Evolutionary conservation across 306 rosid species (phyloP).

Genomic region (Rubus idaeus): DNA sequence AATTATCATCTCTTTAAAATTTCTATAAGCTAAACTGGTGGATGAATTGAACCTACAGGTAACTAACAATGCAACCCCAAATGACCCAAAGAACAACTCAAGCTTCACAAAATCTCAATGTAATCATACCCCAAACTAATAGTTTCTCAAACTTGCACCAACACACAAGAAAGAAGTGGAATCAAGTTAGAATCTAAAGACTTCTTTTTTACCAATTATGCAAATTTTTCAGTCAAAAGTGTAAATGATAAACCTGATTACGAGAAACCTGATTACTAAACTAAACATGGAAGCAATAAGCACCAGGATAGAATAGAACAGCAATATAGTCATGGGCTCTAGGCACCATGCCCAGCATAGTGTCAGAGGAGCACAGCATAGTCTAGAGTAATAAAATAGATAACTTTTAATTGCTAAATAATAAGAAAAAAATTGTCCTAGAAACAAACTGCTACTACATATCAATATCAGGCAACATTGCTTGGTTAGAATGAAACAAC

Average conservation of each 20-base stretch:
- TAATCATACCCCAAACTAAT: not conserved
- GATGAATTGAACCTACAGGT: not conserved
- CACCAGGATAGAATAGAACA: too few species aligned
- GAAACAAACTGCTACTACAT: too few species aligned
- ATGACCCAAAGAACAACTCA: not conserved
- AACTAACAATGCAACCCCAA: not conserved
- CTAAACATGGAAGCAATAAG: too few species aligned
- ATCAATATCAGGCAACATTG: too few species aligned
- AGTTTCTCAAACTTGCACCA: not conserved
- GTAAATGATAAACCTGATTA: conserved; percentile 7
- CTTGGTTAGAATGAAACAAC: too few species aligned
- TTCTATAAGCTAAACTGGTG: not conserved
- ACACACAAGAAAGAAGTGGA: not conserved
- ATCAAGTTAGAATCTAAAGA: not conserved
- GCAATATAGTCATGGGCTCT: too few species aligned
- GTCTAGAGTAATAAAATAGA: too few species aligned
- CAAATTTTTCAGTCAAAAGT: conserved; percentile 16
- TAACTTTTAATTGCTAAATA: too few species aligned
- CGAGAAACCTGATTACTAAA: too few species aligned
- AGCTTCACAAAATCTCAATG: not conserved
- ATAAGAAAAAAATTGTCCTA: too few species aligned
- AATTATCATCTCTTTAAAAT: not conserved
- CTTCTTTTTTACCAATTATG: conserved; percentile 18
- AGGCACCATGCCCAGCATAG: too few species aligned
- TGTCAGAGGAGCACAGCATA: too few species aligned